Evolutionary conservation across 768 basidiomycete genomes (phyloP), one percentile per base, ranked within the genome.

Genomic region (Infundibulicybe gibba): DNA sequence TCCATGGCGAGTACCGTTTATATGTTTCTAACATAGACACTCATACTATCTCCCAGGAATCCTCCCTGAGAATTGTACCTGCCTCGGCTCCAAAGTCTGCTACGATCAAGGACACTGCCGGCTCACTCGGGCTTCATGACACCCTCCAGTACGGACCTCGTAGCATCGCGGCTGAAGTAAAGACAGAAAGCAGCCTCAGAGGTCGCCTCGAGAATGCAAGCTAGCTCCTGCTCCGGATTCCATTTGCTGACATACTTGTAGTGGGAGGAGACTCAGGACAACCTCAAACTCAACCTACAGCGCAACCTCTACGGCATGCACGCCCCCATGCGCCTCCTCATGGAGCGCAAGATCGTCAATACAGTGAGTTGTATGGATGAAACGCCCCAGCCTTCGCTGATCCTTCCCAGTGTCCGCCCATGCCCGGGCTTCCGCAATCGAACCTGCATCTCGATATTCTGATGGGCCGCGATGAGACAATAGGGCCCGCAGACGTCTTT

Each of bases 181-280:
- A 83, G 51, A 72, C 81, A 9, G 74, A 76, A 32, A 75, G 76
- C 57, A 69, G 74, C 5, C 60, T 97, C 39, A 83, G 83, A 64
- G 68, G 77, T 5, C 76, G 95, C 40, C 69, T 98, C 21, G 80
- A 89, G 59, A 86, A 83, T 55, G 95, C 94, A 51, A 45, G 25
- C 25, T 8, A 25, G 25, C 8, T 25, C 8, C 25, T 4, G 15
- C 8, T 44, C 21, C 19, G 3, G 33, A 19, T 20, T 31, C 41
- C 20, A 31, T 41, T 21, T 17, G n/a, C 32, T 20, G 38, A 25
- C 11, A 21, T 41, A 30, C 53, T 39, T 38, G 38, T 8, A 98
- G 95, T 98, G 97, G 97, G 86, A 94, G 44, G 83, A 83, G 53
- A 93, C 94, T 6, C 94, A 97, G 63, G 87, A 92, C 63, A 87